Base-by-base conservation (phyloP, 345 rosid species). In the Eucalyptus marginata region DNA sequence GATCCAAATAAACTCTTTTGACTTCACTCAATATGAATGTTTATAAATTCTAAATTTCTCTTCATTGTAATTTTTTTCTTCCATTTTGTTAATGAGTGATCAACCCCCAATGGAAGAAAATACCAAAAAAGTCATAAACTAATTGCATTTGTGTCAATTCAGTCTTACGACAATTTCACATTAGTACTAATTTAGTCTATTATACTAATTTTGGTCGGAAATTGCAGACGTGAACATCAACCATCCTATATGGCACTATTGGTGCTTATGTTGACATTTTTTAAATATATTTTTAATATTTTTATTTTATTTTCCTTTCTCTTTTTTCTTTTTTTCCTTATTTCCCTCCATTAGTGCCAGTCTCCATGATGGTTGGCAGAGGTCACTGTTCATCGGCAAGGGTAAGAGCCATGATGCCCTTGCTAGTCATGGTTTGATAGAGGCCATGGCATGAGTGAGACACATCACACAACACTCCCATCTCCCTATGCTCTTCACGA, bases 371-470 rank as follows among this genome's bases (percentile, higher is more conserved):
- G 62, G 64, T 18, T 5, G 2, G n/a, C 7, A 1, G 14, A 58
- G 1, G 64, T 58, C n/a, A 25, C 14, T 11, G n/a, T 25, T 5
- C 14, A 5, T 25, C 0, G 0, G 14, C 0, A 14, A 58, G 64
- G 64, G 64, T 4, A 11, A 58, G 14, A 25, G 64, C 64, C 29
- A 5, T 58, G 64, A 58, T 5, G 11, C 64, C 64, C 64, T 58
- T 0, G 0, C n/a, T 10, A 1, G 64, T 11, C 64, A 10, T 11
- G 8, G 56, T 52, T 52, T 9, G 2, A 52, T 18, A 52, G 10
- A 52, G 56, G 56, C 56, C 22, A 52, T 24, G n/a, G n/a, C 64
- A 58, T 58, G 64, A 52, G 64, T 10, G 64, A 25, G n/a, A 10
- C 64, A 8, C n/a, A 58, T 52, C 56, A 52, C 56, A 52, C 56